These are phyloP conservation scores for Brassica rapa DNA, from an alignment of 345 rosid species.

Conservation along the genomic window DNA sequence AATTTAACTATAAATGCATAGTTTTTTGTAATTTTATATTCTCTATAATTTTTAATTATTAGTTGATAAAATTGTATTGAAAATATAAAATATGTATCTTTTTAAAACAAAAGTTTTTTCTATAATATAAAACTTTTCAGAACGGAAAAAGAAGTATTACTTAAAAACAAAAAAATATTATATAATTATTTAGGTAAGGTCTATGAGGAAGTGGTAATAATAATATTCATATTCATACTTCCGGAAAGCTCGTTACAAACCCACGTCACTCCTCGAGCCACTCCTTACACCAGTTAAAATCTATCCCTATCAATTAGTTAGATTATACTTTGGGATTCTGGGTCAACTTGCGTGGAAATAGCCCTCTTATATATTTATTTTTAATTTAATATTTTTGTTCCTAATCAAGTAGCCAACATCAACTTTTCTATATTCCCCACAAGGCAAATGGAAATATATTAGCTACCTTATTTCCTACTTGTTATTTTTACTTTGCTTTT, in stretches of 20 bases:
- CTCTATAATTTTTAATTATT: no score
- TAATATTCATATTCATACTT: not conserved
- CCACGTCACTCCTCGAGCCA: conserved; percentile 72
- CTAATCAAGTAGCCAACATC: not conserved
- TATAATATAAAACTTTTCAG: no score
- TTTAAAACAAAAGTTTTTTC: no score
- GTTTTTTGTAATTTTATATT: no score
- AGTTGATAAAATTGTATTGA: no score
- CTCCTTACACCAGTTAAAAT: conserved; percentile 41
- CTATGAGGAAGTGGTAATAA: not conserved
- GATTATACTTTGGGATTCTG: conserved; percentile 29
- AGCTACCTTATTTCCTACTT: no score
- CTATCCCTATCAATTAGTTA: conserved; percentile 38
- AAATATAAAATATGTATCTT: no score
- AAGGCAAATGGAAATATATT: no score
- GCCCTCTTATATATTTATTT: not conserved
- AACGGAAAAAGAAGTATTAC: no score
- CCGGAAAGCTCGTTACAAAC: conserved; percentile 34
- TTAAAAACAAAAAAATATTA: no score
- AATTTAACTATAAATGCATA: no score
- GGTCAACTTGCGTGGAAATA: conserved; percentile 43
- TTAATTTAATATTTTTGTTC: not conserved
- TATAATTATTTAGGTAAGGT: not conserved
- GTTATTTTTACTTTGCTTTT: no score
- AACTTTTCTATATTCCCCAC: not conserved